phyloP scores from a whole-genome alignment of 305 asterid species.

The Rubia tinctorum region DNA sequence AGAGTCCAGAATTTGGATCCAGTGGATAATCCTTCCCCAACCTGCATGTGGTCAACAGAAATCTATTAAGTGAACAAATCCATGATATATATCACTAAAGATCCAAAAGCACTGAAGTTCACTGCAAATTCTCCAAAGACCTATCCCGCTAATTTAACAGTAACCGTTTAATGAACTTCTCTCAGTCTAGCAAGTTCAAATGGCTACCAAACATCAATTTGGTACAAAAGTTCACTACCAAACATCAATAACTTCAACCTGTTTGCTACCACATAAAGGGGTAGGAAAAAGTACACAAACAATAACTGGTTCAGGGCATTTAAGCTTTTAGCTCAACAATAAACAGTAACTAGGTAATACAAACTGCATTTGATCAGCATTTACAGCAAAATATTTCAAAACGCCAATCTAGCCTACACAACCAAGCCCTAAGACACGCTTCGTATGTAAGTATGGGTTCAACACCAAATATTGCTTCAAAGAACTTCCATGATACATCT shows the following conservation, averaged over 20 bases:
- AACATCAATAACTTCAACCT: not conserved
- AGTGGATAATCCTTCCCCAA: conserved; percentile 84
- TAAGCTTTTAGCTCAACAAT: not conserved
- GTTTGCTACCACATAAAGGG: not conserved
- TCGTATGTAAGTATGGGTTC: not conserved
- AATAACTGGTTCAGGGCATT: not conserved
- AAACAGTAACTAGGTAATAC: not conserved
- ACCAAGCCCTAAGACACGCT: not conserved
- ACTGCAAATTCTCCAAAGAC: not conserved
- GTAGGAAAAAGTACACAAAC: not conserved
- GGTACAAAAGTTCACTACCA: not conserved
- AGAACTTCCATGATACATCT: not conserved
- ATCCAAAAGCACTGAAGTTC: not conserved
- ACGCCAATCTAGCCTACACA: not conserved
- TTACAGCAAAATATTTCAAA: not conserved
- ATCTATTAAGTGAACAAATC: not conserved
- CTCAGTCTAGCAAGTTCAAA: not conserved
- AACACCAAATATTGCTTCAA: not conserved
- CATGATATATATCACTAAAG: not conserved
- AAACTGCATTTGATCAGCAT: not conserved
- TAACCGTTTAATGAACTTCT: not conserved
- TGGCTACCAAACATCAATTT: not conserved
- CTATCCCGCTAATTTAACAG: not conserved
- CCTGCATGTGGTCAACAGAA: conserved; percentile 38
- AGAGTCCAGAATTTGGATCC: conserved; percentile 69